phyloP scores from a whole-genome alignment of 805 yeast genomes.

The Candida ulmi region DNA sequence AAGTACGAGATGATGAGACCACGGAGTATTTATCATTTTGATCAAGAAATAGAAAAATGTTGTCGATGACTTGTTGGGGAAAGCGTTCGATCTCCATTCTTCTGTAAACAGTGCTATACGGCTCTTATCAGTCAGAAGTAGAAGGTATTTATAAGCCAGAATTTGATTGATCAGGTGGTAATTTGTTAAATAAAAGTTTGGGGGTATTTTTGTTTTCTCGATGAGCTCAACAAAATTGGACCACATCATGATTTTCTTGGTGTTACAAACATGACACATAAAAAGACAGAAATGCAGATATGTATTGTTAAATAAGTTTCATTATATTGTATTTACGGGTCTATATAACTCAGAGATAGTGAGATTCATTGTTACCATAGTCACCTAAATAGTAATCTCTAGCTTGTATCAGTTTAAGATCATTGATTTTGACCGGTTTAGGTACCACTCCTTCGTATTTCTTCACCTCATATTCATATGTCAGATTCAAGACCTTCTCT shows the following conservation, averaged over 20 bases:
- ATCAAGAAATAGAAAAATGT: conserved; percentile 1
- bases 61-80: neutral
- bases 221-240: neutral
- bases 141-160: too few species aligned
- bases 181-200: neutral
- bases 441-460: conserved; percentile 16
- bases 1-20: conserved; percentile 2
- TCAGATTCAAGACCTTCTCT: conserved; percentile 35
- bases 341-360: too few species aligned
- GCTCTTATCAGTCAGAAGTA: too few species aligned
- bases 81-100: too few species aligned
- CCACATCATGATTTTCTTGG: too few species aligned
- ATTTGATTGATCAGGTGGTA: too few species aligned
- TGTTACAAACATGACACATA: too few species aligned
- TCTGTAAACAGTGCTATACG: too few species aligned
- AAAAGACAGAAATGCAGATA: too few species aligned
- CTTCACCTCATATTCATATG: conserved; percentile 25
- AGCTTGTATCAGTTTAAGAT: conserved; percentile 40
- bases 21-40: conserved; percentile 7
- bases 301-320: too few species aligned
- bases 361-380: neutral
- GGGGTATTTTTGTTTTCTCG: neutral
- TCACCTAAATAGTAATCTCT: conserved; percentile 22
- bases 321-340: too few species aligned
- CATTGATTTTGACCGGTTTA: conserved; percentile 27